Base-by-base conservation (phyloP, 176 grass and related monocot genomes). In the Hordeum marinum region DNA sequence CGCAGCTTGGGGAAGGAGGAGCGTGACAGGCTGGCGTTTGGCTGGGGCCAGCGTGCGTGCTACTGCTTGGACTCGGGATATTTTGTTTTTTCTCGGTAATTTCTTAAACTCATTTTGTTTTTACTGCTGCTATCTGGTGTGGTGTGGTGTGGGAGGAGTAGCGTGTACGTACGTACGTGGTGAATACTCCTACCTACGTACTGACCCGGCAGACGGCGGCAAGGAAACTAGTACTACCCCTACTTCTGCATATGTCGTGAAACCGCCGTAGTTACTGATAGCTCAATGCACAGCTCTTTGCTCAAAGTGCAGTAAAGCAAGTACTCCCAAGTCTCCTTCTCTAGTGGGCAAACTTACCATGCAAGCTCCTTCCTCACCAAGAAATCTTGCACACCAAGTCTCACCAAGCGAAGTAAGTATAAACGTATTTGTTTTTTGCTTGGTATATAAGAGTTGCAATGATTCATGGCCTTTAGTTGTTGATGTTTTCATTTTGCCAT, bases 1-100 rank as follows among this genome's bases (percentile, higher is more conserved):
- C n/a, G 41, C 78, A 72, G 64, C 80, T 70, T 71, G 40, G 54
- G 24, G 54, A n/a, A 45, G 54, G 27, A 59, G 39, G 86, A 71
- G 31, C 54, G 13, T 9, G 86, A 84, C 87, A 79, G 81, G 18
- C 87, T 84, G 81, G 81, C 80, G 87, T 29, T 46, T 52, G 27
- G 42, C 40, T 52, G 73, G 80, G 48, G 79, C 62, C 59, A 40
- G 69, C 50, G 10, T 24, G 3, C 14, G 17, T 72, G 79, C 31
- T 32, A 32, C 31, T 32, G 31, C 46, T 48, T 77, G 25, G 79
- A 68, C 48, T 69, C 25, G 3, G 57, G 34, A 25, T 75, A 34
- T 46, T 71, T 78, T 41, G 27, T 21, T 14, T 5, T 11, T 11
- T 52, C 37, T 14, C 11, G 67, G 11, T 41, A 23, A 15, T 1